These are phyloP conservation scores for Neurospora sp. DNA, from an alignment of 2,329 filamentous ascomycete species.

Conservation along the genomic window DNA sequence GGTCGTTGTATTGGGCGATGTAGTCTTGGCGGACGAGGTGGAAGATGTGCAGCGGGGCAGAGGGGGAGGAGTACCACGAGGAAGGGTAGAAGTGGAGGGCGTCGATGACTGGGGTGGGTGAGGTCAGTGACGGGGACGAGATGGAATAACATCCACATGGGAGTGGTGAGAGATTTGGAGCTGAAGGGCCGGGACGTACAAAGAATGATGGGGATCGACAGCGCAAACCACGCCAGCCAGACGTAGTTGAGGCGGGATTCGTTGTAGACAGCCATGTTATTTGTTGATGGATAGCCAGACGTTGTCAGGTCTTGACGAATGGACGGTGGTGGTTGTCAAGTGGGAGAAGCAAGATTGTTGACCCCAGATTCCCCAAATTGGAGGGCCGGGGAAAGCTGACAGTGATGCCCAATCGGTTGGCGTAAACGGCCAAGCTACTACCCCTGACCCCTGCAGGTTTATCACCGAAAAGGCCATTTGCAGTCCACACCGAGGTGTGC, in stretches of 20 bases:
- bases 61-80: conserved; percentile 31
- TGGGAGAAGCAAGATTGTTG: background rate
- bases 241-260: conserved; percentile 14
- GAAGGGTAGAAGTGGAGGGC: conserved; percentile 45
- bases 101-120: conserved; percentile 35
- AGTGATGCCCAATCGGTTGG: background rate
- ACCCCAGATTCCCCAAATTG: background rate
- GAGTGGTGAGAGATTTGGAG: too few relatives aligned
- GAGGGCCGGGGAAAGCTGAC: background rate
- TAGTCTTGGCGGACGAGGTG: conserved; percentile 37
- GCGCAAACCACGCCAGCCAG: conserved; percentile 25
- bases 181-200: conserved; percentile 15
- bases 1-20: conserved; percentile 40
- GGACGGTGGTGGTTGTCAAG: background rate
- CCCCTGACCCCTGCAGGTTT: background rate
- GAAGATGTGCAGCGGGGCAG: conserved; percentile 38
- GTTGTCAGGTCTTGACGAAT: background rate
- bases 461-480: background rate
- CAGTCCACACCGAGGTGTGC: background rate
- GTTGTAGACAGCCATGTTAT: background rate
- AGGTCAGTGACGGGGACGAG: background rate
- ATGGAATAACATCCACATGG: background rate
- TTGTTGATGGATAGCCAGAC: background rate
- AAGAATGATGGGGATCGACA: conserved; percentile 23
- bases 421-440: background rate